Conservation (phyloP, 1,284 basidiomycete species). For the Cystobasidium pallidum region DNA sequence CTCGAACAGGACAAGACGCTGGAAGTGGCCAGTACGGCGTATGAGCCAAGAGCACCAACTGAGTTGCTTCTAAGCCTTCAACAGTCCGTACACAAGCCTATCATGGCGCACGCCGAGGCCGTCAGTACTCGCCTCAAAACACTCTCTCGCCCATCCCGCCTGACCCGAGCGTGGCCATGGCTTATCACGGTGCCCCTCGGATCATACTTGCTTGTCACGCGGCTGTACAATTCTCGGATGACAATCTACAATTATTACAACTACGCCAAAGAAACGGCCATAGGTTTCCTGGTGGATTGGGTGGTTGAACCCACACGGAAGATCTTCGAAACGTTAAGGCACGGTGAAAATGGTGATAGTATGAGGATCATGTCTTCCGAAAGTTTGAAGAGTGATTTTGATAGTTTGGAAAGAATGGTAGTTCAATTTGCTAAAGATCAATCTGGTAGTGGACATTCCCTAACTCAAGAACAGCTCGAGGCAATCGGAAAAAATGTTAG, state of each 20-base stretch:
- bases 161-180: conserved; percentile 51
- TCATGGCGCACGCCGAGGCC: conserved; percentile 30
- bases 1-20: neutral
- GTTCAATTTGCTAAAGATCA: conserved; percentile 80
- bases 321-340: conserved; percentile 78
- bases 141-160: conserved; percentile 42
- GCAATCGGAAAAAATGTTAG: conserved; percentile 70
- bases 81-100: conserved; percentile 35
- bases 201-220: conserved; percentile 14
- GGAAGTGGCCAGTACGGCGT: conserved; percentile 2
- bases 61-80: conserved; percentile 48
- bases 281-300: conserved; percentile 81
- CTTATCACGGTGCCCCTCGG: conserved; percentile 48
- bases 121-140: neutral
- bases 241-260: conserved; percentile 61
- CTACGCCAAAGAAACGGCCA: conserved; percentile 71
- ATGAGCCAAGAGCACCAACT: conserved; percentile 28
- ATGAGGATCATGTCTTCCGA: conserved; percentile 72
- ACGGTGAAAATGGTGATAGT: conserved; percentile 70
- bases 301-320: conserved; percentile 82
- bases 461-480: conserved; percentile 66
- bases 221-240: conserved; percentile 48
- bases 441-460: conserved; percentile 59
- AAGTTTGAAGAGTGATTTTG: conserved; percentile 71
- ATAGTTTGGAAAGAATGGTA: conserved; percentile 94